A percentile compares a stretch with the other conserved stretches of the same genome.
These are phyloP conservation scores for Orbilia oligospora DNA, from an alignment of 2,329 filamentous ascomycete genomes.

Conservation along the genomic window DNA sequence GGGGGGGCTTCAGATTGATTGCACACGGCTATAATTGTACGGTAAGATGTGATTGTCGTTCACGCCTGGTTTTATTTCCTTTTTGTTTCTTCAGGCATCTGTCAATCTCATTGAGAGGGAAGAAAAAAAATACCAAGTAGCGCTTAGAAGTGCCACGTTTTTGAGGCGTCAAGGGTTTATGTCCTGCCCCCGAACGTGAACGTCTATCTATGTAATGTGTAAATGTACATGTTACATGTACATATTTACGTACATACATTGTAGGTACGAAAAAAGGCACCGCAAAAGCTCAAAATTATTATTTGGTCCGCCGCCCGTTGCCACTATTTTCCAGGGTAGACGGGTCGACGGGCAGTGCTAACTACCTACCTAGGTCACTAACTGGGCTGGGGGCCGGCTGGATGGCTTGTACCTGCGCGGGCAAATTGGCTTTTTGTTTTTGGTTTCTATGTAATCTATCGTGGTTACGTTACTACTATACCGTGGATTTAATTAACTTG, in stretches of 20 bases:
- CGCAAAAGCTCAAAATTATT: too few species aligned
- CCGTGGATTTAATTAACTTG: conserved; percentile 8
- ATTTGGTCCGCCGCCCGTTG: neutral
- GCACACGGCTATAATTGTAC: neutral
- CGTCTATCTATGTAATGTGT: too few species aligned
- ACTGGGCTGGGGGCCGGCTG: too few species aligned
- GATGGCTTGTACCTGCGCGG: neutral
- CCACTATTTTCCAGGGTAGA: conserved; percentile 14
- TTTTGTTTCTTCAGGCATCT: conserved; percentile 39
- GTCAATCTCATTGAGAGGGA: conserved; percentile 46
- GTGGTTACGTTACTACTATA: neutral
- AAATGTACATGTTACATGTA: neutral
- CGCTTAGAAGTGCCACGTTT: conserved; percentile 60
- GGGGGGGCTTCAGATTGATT: conserved; percentile 45
- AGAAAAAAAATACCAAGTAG: conserved; percentile 32
- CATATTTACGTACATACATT: too few species aligned
- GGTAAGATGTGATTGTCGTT: conserved; percentile 35
- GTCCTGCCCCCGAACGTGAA: conserved; percentile 4
- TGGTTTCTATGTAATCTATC: neutral
- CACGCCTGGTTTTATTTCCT: neutral
- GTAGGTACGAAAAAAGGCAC: too few species aligned
- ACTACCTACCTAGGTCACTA: too few species aligned
- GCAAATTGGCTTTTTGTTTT: conserved; percentile 12
- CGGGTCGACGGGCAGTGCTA: conserved; percentile 8
- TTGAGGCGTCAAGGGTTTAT: conserved; percentile 42